A percentile compares a stretch with the other conserved stretches of the same genome.
Conservation (phyloP, 2,329 filamentous ascomycete species). For the Drechslerella coelobrocha region DNA sequence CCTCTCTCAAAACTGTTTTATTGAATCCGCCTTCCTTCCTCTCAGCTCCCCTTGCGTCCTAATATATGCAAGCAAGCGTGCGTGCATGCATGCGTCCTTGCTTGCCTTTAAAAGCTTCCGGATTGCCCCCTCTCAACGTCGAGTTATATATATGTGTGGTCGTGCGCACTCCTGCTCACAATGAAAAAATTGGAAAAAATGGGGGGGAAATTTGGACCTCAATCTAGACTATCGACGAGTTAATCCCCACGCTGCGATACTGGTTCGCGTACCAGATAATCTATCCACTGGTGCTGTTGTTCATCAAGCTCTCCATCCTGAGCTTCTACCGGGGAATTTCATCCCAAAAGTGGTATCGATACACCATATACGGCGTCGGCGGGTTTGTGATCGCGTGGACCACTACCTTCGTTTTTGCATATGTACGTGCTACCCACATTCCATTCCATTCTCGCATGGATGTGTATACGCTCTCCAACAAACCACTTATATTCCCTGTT, state of each 20-base stretch:
- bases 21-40: background rate
- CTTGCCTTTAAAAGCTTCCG: too few relatives aligned
- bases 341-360: slow-evolving; percentile 52
- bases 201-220: too few relatives aligned
- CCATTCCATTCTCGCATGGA: too few relatives aligned
- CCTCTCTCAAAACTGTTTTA: background rate
- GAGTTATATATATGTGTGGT: too few relatives aligned
- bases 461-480: too few relatives aligned
- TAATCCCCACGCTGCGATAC: slow-evolving; percentile 56
- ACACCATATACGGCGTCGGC: slow-evolving; percentile 56
- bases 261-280: slow-evolving; percentile 59
- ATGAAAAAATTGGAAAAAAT: too few relatives aligned
- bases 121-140: too few relatives aligned
- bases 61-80: too few relatives aligned
- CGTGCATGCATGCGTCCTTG: too few relatives aligned
- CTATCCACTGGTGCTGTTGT: slow-evolving; percentile 57
- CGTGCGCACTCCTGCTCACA: too few relatives aligned
- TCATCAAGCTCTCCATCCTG: slow-evolving; percentile 60
- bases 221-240: slow-evolving; percentile 30
- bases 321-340: slow-evolving; percentile 61
- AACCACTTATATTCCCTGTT: too few relatives aligned
- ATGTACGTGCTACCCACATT: slow-evolving; percentile 55
- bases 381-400: slow-evolving; percentile 56
- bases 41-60: background rate
- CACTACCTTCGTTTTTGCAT: slow-evolving; percentile 56